Conservation (phyloP, 2,329 filamentous ascomycete genomes). For the Hypoxylon rubiginosum region DNA sequence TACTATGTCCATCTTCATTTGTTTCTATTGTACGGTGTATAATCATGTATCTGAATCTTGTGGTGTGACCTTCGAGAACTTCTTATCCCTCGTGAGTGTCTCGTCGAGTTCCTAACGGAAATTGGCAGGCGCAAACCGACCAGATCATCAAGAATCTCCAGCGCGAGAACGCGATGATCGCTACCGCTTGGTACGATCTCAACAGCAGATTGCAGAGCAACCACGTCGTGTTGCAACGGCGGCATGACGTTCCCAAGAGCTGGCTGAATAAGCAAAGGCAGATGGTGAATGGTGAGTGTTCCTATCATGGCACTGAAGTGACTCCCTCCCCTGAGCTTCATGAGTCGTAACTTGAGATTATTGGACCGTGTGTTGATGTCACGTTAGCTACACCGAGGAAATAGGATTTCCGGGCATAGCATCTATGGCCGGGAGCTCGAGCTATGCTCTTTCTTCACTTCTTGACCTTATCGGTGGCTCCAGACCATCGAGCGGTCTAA, state of each 20-base stretch:
- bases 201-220: conserved; percentile 84
- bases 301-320: not conserved
- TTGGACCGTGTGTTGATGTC: conserved; percentile 24
- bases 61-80: conserved; percentile 6
- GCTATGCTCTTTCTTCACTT: conserved; percentile 16
- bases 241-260: conserved; percentile 81
- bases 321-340: not conserved
- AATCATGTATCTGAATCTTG: conserved; percentile 14
- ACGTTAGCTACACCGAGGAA: conserved; percentile 51
- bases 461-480: conserved; percentile 9
- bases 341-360: not conserved
- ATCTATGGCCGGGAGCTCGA: conserved; percentile 16
- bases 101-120: conserved; percentile 22
- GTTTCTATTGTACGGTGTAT: not conserved
- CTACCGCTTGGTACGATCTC: conserved; percentile 89
- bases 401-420: conserved; percentile 48
- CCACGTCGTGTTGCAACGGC: conserved; percentile 81
- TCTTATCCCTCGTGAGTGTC: not conserved
- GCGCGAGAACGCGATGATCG: conserved; percentile 82
- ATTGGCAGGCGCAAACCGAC: conserved; percentile 63
- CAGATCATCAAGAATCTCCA: conserved; percentile 76
- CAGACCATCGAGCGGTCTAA: conserved; percentile 1
- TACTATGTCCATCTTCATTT: conserved; percentile 6
- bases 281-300: conserved; percentile 71
- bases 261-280: conserved; percentile 88